Evolutionary conservation across 2,329 filamentous ascomycete genomes (phyloP), one percentile per base, ranked within the genome.

Genomic region (Pseudogymnoascus sp.): DNA sequence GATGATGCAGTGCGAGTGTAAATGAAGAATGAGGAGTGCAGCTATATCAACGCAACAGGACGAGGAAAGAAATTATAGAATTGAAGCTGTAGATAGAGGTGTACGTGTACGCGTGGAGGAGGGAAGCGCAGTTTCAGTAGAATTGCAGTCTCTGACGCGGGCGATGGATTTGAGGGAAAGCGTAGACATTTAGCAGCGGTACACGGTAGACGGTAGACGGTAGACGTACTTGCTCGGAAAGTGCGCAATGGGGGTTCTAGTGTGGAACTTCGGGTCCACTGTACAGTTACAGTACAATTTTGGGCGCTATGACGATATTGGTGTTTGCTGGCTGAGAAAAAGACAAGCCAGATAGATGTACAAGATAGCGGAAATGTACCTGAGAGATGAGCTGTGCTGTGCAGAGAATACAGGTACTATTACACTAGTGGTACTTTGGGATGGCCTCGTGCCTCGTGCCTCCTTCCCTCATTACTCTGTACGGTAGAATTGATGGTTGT

Each of bases 71-170:
- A 56, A 26, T 26, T 26, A 26, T 33, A 19, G 17, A 56, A 56
- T 56, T 33, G 29, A 56, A 56, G 50, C 50, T 33, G 29, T n/a
- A 13, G 50, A 9, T 13, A 56, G 29, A 7, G 29, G 29, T n/a
- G n/a, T n/a, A n/a, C 2, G 50, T 56, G 29, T 33, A 56, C 9
- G 50, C n/a, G 50, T 56, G 46, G 46, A 53, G 26, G 46, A 33
- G 1, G 10, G 19, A 33, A 19, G 44, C 15, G 15, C 44, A 29
- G 50, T 56, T 56, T 56, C 50, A 56, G 50, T 56, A 33, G 50
- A 56, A 56, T 56, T 56, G 50, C 29, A 56, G 50, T 56, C 50
- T 56, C 29, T 56, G 50, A 56, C 29, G 50, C 26, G 50, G 50
- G n/a, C 29, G n/a, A 56, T 56, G 29, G 26, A 26, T 31, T 1